Evolutionary conservation across 371 early-diverging fungal genomes (phyloP), one percentile per base, ranked within the genome.

Genomic region (Apophysomyces trapeziformis): DNA sequence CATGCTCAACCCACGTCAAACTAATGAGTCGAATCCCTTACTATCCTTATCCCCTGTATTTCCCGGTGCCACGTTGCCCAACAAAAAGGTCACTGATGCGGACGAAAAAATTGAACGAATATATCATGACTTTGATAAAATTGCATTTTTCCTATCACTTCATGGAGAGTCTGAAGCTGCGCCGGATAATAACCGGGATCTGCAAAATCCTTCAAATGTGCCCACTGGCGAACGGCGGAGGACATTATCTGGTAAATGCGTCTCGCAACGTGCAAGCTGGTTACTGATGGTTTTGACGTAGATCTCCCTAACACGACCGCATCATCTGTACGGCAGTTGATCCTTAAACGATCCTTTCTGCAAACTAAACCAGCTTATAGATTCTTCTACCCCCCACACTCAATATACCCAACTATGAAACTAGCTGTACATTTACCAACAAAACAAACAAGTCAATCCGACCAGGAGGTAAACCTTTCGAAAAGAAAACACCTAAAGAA

Each of bases 31-130:
- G 11, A 62, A n/a, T 37, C 7, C 38, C 60, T 71, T 2, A 68
- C 70, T 7, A 66, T 41, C 73, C 56, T 43, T 74, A 35, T 66
- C 73, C 47, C 56, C 74, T 8, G 65, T 73, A 9, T 69, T 71
- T 60, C 71, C 76, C 4, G 72, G 67, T 8, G 35, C 50, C 5
- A 50, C 57, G 32, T 56, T 65, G 2, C 63, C 54, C 36, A 70
- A 60, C 18, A 64, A 64, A 59, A 75, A 76, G 39, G 64, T 80
- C 38, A 84, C 83, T 0, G 85, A 87, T 68, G 89, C 93, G 32
- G 95, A 95, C 72, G 89, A 87, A 41, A 92, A 90, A 65, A 91
- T 95, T 60, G 91, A 90, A 37, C 71, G 87, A 1, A 83, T 95
- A 16, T 91, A 89, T 69, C 72, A 82, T 56, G 94, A 95, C 64